Evolutionary conservation across 192 early-diverging fungal genomes (phyloP), one percentile per base, ranked within the genome.

Genomic region (Neocallimastix lanati): DNA sequence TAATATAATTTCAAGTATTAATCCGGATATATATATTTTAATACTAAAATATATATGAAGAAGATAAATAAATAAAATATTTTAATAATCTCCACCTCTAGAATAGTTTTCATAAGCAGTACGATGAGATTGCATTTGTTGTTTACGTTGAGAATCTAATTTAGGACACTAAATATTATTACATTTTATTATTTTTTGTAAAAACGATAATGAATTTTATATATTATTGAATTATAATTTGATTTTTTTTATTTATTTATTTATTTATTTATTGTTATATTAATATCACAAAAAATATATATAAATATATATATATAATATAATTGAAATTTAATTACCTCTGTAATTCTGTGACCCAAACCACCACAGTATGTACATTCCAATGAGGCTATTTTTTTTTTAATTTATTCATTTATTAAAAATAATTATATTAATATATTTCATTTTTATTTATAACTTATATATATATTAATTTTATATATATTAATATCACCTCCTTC

Each of bases 281-380:
- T n/a, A n/a, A n/a, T n/a, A n/a, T n/a, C n/a, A n/a, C n/a, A n/a
- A n/a, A n/a, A n/a, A 28, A 30, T 84, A 12, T 33, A 5, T 28
- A 29, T 81, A 29, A 28, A 33, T 29, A 79, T 84, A 9, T 7
- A 9, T 11, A 35, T 35, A 82, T 25, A 82, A 35, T 5, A 82
- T 67, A 67, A n/a, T n/a, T 21, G 16, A 50, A 67, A 5, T 21
- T n/a, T 67, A 67, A 67, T 67, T 67, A 67, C 50, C 6, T 67
- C 50, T n/a, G 90, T 87, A 76, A 97, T 93, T 82, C 95, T 89
- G 86, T 98, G 96, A 29, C 95, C 96, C 29, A 99, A 83, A 77
- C 97, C 96, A 85, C 95, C 94, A 88, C 98, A 99, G 86, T 92
- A 95, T 12, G 92, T 90, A 82, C 97, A 99, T 76, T 97, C 88